phyloP scores from a whole-genome alignment of 192 early-diverging fungal genomes.

The Coemansia sp. region DNA sequence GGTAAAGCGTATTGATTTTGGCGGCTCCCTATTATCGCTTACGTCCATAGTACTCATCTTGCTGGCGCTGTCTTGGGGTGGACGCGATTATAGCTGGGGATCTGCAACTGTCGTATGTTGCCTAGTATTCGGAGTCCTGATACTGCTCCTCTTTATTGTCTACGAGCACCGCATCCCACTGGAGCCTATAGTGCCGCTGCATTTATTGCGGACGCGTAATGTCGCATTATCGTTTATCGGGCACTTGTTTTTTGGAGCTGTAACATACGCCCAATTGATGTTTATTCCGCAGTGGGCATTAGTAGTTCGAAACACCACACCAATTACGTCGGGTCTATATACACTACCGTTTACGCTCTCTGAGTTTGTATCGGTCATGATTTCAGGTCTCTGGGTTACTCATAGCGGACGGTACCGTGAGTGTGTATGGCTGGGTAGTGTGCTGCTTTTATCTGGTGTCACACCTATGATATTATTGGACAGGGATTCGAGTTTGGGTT shows the following conservation, averaged over 20 bases:
- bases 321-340: conserved; percentile 27
- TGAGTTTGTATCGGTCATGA: conserved; percentile 13
- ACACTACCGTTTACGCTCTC: conserved; percentile 17
- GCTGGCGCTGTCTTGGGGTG: conserved; percentile 64
- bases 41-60: conserved; percentile 54
- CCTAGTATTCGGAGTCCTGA: conserved; percentile 30
- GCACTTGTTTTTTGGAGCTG: conserved; percentile 25
- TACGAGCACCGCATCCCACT: conserved; percentile 61
- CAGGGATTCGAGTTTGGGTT: conserved; percentile 9
- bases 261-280: conserved; percentile 22
- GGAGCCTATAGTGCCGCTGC: conserved; percentile 68
- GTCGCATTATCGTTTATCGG: conserved; percentile 23
- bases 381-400: conserved; percentile 16
- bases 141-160: conserved; percentile 53
- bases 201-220: conserved; percentile 59
- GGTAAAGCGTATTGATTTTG: conserved; percentile 61
- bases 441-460: conserved; percentile 2
- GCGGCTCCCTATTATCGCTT: conserved; percentile 55
- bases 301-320: conserved; percentile 20
- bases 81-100: conserved; percentile 59
- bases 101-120: conserved; percentile 53
- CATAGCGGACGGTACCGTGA: conserved; percentile 19
- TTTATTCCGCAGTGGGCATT: conserved; percentile 29
- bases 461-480: conserved; percentile 20
- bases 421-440: conserved; percentile 22